Evolutionary conservation across 805 yeast species (phyloP).

Genomic region (Ogataea pignaliae): DNA sequence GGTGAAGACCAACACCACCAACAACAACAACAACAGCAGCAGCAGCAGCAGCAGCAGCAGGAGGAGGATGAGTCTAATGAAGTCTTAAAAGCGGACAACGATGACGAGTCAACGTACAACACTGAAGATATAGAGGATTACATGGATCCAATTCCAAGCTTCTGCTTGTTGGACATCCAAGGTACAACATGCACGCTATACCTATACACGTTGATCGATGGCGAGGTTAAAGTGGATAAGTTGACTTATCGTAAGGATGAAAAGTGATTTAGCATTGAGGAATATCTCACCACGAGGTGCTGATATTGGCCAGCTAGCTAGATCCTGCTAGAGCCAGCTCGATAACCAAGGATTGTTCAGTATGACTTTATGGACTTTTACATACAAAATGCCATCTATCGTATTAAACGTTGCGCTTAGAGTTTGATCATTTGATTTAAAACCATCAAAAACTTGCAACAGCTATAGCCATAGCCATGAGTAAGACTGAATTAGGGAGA

Average conservation of each 20-base stretch:
- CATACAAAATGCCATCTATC: too few species aligned
- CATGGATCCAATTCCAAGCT: slow-evolving; percentile 64
- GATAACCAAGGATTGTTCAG: too few species aligned
- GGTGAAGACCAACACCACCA: too few species aligned
- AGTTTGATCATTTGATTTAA: too few species aligned
- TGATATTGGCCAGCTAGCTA: too few species aligned
- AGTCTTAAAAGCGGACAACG: slow-evolving; percentile 2
- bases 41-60: slow-evolving; percentile 8
- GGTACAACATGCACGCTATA: slow-evolving; percentile 74
- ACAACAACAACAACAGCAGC: slow-evolving; percentile 1
- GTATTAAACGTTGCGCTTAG: too few species aligned
- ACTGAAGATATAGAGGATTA: slow-evolving; percentile 27
- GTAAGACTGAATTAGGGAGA: too few species aligned
- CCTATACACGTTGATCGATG: slow-evolving; percentile 75
- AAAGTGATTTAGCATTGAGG: background rate
- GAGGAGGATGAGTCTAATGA: slow-evolving; percentile 3
- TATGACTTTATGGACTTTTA: too few species aligned
- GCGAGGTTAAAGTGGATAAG: slow-evolving; percentile 88
- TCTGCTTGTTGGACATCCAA: slow-evolving; percentile 84
- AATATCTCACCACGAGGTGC: too few species aligned
- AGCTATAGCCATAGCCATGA: too few species aligned
- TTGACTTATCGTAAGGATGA: slow-evolving; percentile 58
- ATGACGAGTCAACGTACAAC: slow-evolving; percentile 17
- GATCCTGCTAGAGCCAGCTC: too few species aligned
- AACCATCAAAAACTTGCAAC: too few species aligned